Conservation (phyloP, 2,329 filamentous ascomycete species). For the Cephalotrichum gorgonifer region DNA sequence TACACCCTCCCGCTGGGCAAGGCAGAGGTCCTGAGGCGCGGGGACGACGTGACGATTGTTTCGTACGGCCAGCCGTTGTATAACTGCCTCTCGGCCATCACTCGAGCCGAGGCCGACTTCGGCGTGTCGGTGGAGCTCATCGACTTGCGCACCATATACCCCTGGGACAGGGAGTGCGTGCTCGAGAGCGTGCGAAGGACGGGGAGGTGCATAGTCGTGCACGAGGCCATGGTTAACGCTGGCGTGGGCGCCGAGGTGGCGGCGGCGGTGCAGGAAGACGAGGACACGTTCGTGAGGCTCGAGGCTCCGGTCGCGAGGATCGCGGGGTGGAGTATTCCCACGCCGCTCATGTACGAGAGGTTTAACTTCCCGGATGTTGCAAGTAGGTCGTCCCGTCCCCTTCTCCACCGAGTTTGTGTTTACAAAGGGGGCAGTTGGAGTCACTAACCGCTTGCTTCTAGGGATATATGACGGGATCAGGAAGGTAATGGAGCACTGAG, state of each 20-base stretch:
- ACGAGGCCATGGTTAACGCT: constrained; percentile 85
- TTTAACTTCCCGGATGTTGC: constrained; percentile 79
- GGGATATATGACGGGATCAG: constrained; percentile 40
- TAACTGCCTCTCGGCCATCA: constrained; percentile 67
- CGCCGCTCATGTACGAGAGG: constrained; percentile 67
- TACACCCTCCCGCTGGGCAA: constrained; percentile 81
- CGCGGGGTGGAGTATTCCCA: constrained; percentile 83
- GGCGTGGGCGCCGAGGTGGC: constrained; percentile 85
- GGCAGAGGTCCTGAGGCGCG: constrained; percentile 73
- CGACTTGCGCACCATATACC: constrained; percentile 79
- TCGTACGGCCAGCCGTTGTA: constrained; percentile 89
- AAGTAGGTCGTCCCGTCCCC: constrained; percentile 56
- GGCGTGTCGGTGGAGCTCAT: constrained; percentile 76
- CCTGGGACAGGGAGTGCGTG: constrained; percentile 78
- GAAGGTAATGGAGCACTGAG: constrained; percentile 52
- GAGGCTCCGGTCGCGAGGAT: constrained; percentile 80
- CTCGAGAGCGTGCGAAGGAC: constrained; percentile 80
- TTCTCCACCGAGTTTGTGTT: background rate
- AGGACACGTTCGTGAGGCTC: constrained; percentile 64
- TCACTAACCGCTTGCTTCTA: background rate
- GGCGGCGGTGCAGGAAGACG: constrained; percentile 73
- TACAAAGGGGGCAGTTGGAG: background rate
- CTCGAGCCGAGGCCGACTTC: constrained; percentile 63
- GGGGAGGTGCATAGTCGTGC: constrained; percentile 75
- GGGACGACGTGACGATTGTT: constrained; percentile 71